Base-by-base conservation (phyloP, 208 protist species). In the Phytomonas sp. region DNA sequence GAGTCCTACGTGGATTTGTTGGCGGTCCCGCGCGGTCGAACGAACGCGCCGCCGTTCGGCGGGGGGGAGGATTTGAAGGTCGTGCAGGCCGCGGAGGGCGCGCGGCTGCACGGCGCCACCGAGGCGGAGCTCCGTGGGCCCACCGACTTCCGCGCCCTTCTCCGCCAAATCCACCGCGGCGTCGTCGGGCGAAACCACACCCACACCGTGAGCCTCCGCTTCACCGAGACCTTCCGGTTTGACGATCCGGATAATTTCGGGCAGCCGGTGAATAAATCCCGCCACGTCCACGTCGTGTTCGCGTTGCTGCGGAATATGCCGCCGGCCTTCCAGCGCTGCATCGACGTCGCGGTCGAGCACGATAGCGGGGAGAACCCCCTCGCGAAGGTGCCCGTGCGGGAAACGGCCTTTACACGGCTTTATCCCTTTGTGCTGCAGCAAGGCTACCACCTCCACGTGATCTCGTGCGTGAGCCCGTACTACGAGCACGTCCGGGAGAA, bases 171-270 rank as follows among this genome's bases (percentile, higher is more conserved):
- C 9, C 36, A 76, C 32, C 79, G 74, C 43, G 68, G 78, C 28
- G 78, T 84, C 7, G 59, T 75, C 34, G 87, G 87, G 77, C 90
- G 87, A 31, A 91, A 80, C 78, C 71, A 71, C 73, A 89, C 84
- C 13, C 87, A 93, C 74, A 86, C 82, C 0, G 83, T 95, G 23
- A 78, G 63, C 26, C 51, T 95, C 36, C 87, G 82, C 76, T 88
- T 95, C 77, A 89, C 85, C 4, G 87, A 95, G 73, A 89, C 90
- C 5, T 92, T 89, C 68, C 79, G 88, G 70, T 95, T 95, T 73
- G 68, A 79, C 11, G 90, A 95, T 68, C 87, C 90, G 9, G 83
- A 85, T 34, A 79, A 92, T 70, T 30, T 65, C 15, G 80, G 82
- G n/a, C 79, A 89, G 78, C 81, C 79, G 0, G 73, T 95, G 43